Percentiles rank a stretch among this genome's conserved stretches.
Evolutionary conservation across 805 yeast genomes (phyloP).

Genomic region (Lachancea fermentati): DNA sequence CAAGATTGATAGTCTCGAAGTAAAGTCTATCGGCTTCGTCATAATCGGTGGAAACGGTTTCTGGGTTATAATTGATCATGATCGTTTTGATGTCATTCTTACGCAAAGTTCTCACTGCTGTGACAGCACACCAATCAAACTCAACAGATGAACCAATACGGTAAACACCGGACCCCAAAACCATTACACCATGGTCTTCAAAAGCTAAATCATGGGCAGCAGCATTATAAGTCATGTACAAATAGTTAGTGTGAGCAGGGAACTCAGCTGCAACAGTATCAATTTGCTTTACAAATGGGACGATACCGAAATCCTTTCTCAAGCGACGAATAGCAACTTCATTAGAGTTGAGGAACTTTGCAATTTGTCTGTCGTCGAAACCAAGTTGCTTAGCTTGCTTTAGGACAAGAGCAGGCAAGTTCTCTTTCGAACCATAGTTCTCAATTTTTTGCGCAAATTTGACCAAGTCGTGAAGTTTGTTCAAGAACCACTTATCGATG

Average conservation of each 20-base stretch:
- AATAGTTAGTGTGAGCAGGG: constrained; percentile 94
- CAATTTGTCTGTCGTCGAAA: constrained; percentile 92
- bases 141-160: constrained; percentile 98
- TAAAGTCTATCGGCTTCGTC: constrained; percentile 97
- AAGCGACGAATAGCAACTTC: constrained; percentile 33
- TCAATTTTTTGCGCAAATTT: constrained; percentile 76
- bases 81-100: constrained; percentile 82
- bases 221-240: constrained; percentile 95
- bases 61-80: constrained; percentile 97
- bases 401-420: constrained; percentile 64
- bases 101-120: constrained; percentile 91
- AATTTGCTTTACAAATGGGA: constrained; percentile 93
- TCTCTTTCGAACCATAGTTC: constrained; percentile 50
- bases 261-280: constrained; percentile 98
- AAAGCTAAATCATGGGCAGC: constrained; percentile 76
- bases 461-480: constrained; percentile 92
- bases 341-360: constrained; percentile 55
- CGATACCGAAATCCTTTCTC: constrained; percentile 73
- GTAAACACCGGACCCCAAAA: constrained; percentile 97
- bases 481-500: constrained; percentile 93
- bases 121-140: constrained; percentile 99
- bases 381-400: constrained; percentile 86
- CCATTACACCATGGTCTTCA: constrained; percentile 88
- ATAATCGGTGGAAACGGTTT: constrained; percentile 95
- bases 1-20: constrained; percentile 91